These are phyloP conservation scores for Ophiostoma himal-ulmi DNA, from an alignment of 2,329 filamentous ascomycete genomes.

Conservation along the genomic window DNA sequence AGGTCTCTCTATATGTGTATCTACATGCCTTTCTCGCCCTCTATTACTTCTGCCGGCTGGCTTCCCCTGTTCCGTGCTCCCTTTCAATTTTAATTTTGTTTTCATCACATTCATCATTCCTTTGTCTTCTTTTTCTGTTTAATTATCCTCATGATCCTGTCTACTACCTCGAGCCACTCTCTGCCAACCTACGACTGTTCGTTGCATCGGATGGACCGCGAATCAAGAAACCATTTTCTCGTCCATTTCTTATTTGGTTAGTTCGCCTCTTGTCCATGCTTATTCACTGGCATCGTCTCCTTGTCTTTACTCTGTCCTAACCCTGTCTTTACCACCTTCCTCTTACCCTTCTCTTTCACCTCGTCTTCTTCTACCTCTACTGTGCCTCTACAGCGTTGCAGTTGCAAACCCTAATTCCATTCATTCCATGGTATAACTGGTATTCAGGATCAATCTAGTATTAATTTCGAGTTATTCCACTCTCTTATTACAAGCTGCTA, in stretches of 20 bases:
- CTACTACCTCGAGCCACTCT: neutral
- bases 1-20: neutral
- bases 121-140: neutral
- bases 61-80: neutral
- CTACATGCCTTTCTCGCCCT: neutral
- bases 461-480: neutral
- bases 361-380: constrained; percentile 1
- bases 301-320: neutral
- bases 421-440: neutral
- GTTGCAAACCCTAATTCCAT: constrained; percentile 12
- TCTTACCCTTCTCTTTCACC: neutral
- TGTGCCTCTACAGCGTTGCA: constrained; percentile 7
- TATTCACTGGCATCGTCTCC: neutral
- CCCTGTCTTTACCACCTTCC: neutral
- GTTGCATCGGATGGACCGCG: constrained; percentile 1
- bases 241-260: neutral
- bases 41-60: neutral
- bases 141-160: neutral
- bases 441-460: neutral
- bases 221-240: neutral
- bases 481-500: neutral
- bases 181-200: neutral
- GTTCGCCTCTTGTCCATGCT: neutral
- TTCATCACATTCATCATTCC: neutral
- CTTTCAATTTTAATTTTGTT: neutral